Evolutionary conservation across 768 basidiomycete species (phyloP), one percentile per base, ranked within the genome.

Genomic region (Xerocomellus intermedius): DNA sequence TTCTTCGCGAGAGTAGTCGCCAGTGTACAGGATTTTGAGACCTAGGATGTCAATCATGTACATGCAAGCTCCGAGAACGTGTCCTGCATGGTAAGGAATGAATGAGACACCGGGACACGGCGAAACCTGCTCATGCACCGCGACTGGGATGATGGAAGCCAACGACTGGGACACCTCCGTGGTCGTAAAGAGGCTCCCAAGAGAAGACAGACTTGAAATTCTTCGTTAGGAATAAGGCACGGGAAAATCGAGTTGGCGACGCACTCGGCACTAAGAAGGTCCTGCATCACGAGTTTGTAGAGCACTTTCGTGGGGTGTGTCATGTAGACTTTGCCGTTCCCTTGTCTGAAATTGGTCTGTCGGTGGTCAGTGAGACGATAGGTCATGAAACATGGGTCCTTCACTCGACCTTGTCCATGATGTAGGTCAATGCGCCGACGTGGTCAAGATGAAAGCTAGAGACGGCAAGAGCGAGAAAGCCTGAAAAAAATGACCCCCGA

Each of bases 281-380:
- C 96, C 70, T 95, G 93, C 95, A 98, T 98, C 80, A 98, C 94
- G 69, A 95, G 91, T 59, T 94, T 94, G 76, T 98, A 94, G 47
- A 98, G 82, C 3, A 93, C 95, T 73, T 98, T 99, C 12, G 96
- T 99, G 2, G 96, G 93, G 72, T 94, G 92, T 3, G 96, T 98
- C 96, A 98, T 99, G 75, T 98, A 99, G 9, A 98, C 94, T 64
- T 95, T 96, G 19, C 96, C 96, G 54, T 87, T 88, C 19, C 96
- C 96, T 68, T 97, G 92, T 67, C 84, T 78, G 71, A 99, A 98
- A 73, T 97, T 98, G n/a, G 96, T 98, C 96, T 98, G 60, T 28
- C 8, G 37, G 35, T 8, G 21, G 41, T 41, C 10, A 56, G 50
- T 24, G 49, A 53, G n/a, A 14, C 26, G 17, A 50, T 7, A 24